Conservation (phyloP, 1,284 basidiomycete genomes). For the Cryptococcus hybrid region DNA sequence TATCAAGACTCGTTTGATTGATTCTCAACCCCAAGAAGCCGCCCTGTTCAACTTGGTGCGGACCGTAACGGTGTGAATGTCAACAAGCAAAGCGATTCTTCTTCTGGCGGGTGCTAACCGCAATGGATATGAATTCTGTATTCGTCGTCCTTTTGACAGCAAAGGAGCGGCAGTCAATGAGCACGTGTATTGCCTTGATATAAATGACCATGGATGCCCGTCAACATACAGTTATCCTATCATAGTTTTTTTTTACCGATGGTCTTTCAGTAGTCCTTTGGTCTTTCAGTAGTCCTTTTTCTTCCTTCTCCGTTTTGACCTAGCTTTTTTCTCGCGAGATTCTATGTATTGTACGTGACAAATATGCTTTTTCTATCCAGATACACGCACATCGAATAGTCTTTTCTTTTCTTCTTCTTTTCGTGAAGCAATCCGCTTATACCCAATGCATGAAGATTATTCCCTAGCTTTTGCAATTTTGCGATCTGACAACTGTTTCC, state of each 20-base stretch:
- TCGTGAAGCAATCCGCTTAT: too few relatives aligned
- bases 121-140: too few relatives aligned
- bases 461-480: not conserved
- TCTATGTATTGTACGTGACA: too few relatives aligned
- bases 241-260: not conserved
- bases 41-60: conserved; percentile 31
- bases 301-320: not conserved
- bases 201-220: too few relatives aligned
- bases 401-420: too few relatives aligned
- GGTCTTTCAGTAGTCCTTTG: too few relatives aligned
- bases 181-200: too few relatives aligned
- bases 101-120: conserved; percentile 32
- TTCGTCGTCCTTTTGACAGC: too few relatives aligned
- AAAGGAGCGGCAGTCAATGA: too few relatives aligned
- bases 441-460: not conserved
- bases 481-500: too few relatives aligned
- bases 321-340: not conserved
- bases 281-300: not conserved
- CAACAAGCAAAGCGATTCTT: conserved; percentile 27
- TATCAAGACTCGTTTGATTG: conserved; percentile 95
- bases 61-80: conserved; percentile 40
- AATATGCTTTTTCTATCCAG: too few relatives aligned
- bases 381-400: not conserved
- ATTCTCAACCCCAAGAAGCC: conserved; percentile 75
- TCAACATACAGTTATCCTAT: too few relatives aligned